Percentiles rank a stretch among this genome's conserved stretches.
phyloP scores from a whole-genome alignment of 306 rosid genomes.

The Cicer arietinum region DNA sequence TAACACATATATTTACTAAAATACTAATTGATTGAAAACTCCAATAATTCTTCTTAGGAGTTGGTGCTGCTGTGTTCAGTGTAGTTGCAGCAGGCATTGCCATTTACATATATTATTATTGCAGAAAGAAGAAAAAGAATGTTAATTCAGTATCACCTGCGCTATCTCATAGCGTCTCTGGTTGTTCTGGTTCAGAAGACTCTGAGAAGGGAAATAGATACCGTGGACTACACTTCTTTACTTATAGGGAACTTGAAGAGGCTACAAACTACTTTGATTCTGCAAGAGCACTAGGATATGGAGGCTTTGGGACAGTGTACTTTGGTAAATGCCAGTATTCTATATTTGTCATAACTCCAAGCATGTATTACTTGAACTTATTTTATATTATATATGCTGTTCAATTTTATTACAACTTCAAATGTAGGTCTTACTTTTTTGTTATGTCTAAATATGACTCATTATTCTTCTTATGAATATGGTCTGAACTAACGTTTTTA shows the following conservation, averaged over 20 bases:
- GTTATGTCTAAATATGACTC: too few species aligned
- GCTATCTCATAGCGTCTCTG: conserved; percentile 42
- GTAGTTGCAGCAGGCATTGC: conserved; percentile 29
- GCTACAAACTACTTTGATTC: conserved; percentile 74
- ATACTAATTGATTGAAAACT: conserved; percentile 34
- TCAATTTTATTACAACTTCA: too few species aligned
- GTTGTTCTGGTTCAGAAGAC: conserved; percentile 43
- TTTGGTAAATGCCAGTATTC: conserved; percentile 55
- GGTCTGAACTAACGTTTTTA: too few species aligned
- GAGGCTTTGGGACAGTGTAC: conserved; percentile 84
- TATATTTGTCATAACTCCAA: not conserved
- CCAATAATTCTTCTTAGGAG: conserved; percentile 42
- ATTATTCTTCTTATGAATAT: too few species aligned
- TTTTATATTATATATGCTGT: too few species aligned
- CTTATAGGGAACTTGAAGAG: conserved; percentile 70
- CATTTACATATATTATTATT: conserved; percentile 41
- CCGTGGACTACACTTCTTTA: conserved; percentile 66
- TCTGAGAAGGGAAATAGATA: conserved; percentile 55
- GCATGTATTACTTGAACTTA: too few species aligned
- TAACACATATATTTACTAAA: not conserved
- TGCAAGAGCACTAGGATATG: conserved; percentile 74
- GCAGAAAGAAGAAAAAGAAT: conserved; percentile 46
- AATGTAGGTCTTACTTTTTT: too few species aligned
- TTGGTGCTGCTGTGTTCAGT: conserved; percentile 24
- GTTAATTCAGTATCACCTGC: conserved; percentile 33